Conservation (phyloP, 768 basidiomycete species). For the Suillus fuscotomentosus region DNA sequence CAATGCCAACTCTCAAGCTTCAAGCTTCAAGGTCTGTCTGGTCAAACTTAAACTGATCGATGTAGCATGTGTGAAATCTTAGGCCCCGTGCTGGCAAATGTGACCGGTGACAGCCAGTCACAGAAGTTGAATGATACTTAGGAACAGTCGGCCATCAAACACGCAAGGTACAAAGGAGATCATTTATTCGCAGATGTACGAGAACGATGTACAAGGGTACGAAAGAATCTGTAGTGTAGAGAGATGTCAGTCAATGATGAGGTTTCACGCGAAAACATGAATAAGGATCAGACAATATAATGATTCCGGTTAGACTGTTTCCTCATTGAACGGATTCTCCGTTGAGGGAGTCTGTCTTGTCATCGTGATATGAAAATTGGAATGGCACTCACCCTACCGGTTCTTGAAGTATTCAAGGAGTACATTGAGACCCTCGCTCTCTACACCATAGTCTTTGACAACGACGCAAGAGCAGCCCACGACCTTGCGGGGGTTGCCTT, state of each 20-base stretch:
- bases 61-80: neutral
- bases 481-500: conserved; percentile 97
- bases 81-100: neutral
- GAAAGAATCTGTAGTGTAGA: neutral
- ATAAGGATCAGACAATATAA: conserved; percentile 63
- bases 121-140: neutral
- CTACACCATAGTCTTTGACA: conserved; percentile 95
- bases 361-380: conserved; percentile 46
- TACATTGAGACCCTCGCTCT: conserved; percentile 93
- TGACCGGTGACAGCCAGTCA: neutral
- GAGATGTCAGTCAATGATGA: neutral
- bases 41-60: neutral
- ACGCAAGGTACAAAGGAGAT: neutral
- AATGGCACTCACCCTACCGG: conserved; percentile 55
- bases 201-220: neutral
- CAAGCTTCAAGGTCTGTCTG: no score
- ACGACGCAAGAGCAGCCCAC: conserved; percentile 93
- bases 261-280: conserved; percentile 11
- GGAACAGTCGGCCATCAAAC: neutral
- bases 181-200: neutral
- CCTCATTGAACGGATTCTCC: conserved; percentile 69
- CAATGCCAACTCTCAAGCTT: neutral
- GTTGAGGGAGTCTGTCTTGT: conserved; percentile 93
- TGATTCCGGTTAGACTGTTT: conserved; percentile 88
- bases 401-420: conserved; percentile 96